Conservation (phyloP, 2,329 filamentous ascomycete species). For the Aureobasidium sp. region DNA sequence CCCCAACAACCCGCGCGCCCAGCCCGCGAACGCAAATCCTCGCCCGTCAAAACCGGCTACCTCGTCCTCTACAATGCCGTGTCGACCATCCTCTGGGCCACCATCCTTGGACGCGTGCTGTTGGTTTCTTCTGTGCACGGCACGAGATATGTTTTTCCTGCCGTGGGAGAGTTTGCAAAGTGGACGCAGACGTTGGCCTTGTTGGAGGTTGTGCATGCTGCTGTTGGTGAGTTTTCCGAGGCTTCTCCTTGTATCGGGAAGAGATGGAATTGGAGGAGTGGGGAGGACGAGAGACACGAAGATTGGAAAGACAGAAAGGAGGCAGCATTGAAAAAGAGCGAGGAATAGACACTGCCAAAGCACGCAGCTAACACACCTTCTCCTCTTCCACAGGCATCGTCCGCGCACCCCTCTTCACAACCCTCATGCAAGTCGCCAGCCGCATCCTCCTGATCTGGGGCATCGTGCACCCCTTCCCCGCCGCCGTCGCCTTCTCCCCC, state of each 20-base stretch:
- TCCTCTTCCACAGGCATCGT: conserved; percentile 56
- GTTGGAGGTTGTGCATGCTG: conserved; percentile 75
- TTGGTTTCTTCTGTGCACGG: conserved; percentile 37
- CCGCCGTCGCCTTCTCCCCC: conserved; percentile 45
- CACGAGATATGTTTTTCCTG: conserved; percentile 50
- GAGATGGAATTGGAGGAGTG: background rate
- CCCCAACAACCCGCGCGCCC: background rate
- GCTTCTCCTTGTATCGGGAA: background rate
- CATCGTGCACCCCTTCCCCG: conserved; percentile 65
- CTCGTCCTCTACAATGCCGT: conserved; percentile 77
- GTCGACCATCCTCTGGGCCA: conserved; percentile 68
- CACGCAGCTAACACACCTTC: background rate
- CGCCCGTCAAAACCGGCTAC: conserved; percentile 42
- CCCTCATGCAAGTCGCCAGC: conserved; percentile 78
- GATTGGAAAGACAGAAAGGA: background rate
- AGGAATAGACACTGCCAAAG: background rate
- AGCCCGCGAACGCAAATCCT: background rate
- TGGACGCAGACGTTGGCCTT: conserved; percentile 77
- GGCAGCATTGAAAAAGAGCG: background rate
- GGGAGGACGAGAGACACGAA: no score
- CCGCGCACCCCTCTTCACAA: conserved; percentile 75
- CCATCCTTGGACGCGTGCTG: conserved; percentile 62
- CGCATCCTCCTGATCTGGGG: conserved; percentile 86
- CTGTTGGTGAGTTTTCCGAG: conserved; percentile 52
- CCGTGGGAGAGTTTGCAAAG: conserved; percentile 58